Evolutionary conservation across 1,284 basidiomycete species (phyloP).

Genomic region (Exsudoporus floridanus): DNA sequence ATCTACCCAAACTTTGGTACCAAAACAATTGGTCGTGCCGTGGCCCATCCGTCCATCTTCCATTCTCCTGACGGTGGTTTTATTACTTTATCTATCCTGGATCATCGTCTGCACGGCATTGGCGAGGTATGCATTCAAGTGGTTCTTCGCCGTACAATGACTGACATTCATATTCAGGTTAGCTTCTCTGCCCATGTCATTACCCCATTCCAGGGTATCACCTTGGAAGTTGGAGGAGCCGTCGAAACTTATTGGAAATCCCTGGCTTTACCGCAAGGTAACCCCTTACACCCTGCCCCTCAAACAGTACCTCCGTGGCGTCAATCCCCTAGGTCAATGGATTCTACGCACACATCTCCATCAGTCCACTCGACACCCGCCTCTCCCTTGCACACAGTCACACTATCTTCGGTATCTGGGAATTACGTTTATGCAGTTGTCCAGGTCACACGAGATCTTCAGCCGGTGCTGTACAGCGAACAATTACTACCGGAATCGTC

Average conservation of each 20-base stretch:
- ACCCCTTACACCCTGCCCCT: conserved; percentile 35
- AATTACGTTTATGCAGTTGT: conserved; percentile 84
- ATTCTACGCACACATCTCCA: conserved; percentile 66
- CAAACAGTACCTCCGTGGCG: conserved; percentile 34
- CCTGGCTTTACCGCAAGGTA: conserved; percentile 57
- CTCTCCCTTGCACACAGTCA: conserved; percentile 52
- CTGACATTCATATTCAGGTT: conserved; percentile 50
- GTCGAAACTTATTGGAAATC: conserved; percentile 98
- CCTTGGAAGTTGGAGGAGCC: conserved; percentile 93
- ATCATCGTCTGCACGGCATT: conserved; percentile 90
- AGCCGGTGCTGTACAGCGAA: conserved; percentile 80
- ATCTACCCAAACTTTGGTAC: conserved; percentile 99
- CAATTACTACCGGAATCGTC: conserved; percentile 72
- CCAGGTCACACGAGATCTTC: conserved; percentile 89
- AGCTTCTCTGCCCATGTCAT: conserved; percentile 88
- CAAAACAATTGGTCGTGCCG: conserved; percentile 92
- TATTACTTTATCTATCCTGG: conserved; percentile 74
- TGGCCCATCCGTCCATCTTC: conserved; percentile 81
- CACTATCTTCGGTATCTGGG: conserved; percentile 85
- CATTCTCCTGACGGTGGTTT: conserved; percentile 52
- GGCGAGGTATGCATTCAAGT: conserved; percentile 69
- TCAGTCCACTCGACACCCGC: conserved; percentile 49
- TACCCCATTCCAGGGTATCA: conserved; percentile 89
- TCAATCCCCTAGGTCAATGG: conserved; percentile 37
- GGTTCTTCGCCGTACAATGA: conserved; percentile 3